Evolutionary conservation across 75 land plant species (phyloP).

Genomic region (Pinus albicaulis): DNA sequence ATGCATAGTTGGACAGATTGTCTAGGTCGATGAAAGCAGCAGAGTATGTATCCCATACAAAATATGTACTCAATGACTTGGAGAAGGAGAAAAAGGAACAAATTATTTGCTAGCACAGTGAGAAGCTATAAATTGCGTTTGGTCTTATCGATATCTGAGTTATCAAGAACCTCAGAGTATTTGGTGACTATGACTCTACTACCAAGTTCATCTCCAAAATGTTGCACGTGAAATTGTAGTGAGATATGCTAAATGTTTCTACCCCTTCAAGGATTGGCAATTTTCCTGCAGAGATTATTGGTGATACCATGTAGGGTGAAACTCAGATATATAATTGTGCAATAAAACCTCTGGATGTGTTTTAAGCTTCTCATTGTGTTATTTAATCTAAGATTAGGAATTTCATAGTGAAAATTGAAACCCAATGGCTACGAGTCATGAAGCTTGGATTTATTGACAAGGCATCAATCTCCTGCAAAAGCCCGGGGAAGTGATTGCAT

Average conservation of each 20-base stretch:
- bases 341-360: background rate
- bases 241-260: slow-evolving; percentile 1
- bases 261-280: slow-evolving; percentile 12
- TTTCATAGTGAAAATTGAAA: too few species aligned
- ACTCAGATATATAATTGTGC: background rate
- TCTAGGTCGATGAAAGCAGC: slow-evolving; percentile 11
- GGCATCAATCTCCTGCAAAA: too few species aligned
- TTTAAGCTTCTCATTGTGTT: too few species aligned
- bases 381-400: too few species aligned
- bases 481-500: too few species aligned
- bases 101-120: slow-evolving; percentile 4
- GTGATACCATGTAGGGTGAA: background rate
- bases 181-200: slow-evolving; percentile 5
- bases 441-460: too few species aligned
- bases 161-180: slow-evolving; percentile 13
- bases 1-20: slow-evolving; percentile 15
- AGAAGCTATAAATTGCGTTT: slow-evolving; percentile 14
- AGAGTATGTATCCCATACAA: background rate
- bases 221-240: slow-evolving; percentile 16
- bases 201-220: slow-evolving; percentile 16
- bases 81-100: slow-evolving; percentile 3
- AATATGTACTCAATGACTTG: background rate
- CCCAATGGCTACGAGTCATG: too few species aligned
- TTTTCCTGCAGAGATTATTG: slow-evolving; percentile 12
- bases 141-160: slow-evolving; percentile 9